Base-by-base conservation (phyloP, 2,329 filamentous ascomycete genomes). In the Akanthomyces muscarius region DNA sequence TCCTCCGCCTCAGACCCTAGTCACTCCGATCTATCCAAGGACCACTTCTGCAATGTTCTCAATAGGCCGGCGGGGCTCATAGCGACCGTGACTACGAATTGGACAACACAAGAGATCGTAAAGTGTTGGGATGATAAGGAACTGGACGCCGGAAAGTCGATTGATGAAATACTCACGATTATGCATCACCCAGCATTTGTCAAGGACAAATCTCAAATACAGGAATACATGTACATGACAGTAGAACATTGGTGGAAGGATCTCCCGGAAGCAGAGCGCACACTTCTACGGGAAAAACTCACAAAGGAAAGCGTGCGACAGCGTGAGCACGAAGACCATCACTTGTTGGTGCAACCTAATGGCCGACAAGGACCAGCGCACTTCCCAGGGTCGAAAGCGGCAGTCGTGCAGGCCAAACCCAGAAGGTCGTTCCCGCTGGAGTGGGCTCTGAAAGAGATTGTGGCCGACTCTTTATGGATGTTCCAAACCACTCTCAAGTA, bases 171-270 rank as follows among this genome's bases (percentile, higher is more conserved):
- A 33, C 75, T 91, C 48, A 83, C 84, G 21, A 86, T 90, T 5
- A 92, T 97, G 77, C 93, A 97, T 73, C 92, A 97, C 72, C 93
- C 93, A 0, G 89, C 89, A 2, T 80, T 91, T 45, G 86, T 92
- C 11, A 84, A 94, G 67, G 84, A 88, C 64, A 81, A 82, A 65
- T 81, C 89, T 62, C 88, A 94, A 71, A 86, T 92, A 36, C 93
- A 97, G 67, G 83, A 84, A 57, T 87, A 86, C 61, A 97, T 97
- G 92, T 96, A 90, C 75, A 82, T 86, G 38, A 88, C 88, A 0
- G 91, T 97, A 1, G 82, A 89, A 66, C 81, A 83, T 61, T 97
- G 92, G 92, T 87, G 85, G 1, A 82, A 89, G 50, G 83, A 85
- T 54, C 66, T 70, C 33, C 66, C 67, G 0, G 50, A 61, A 0